Evolutionary conservation across 1,139 yeast species (phyloP).

Genomic region (Kurtzmaniella quercitrusa): DNA sequence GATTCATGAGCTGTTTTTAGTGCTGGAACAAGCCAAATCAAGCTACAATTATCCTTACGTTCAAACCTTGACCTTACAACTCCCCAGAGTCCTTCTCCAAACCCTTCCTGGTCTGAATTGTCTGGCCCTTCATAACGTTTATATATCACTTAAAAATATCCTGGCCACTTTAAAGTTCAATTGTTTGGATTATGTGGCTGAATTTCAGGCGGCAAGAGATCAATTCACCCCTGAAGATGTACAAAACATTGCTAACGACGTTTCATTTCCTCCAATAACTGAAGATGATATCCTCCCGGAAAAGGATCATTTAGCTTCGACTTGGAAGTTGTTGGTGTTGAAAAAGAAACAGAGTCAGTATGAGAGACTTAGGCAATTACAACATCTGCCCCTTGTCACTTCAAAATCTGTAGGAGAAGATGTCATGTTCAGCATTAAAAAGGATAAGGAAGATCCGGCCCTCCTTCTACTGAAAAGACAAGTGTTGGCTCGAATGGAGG

Average conservation of each 20-base stretch:
- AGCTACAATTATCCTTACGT: constrained; percentile 42
- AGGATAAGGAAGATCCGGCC: constrained; percentile 15
- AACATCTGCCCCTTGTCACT: constrained; percentile 20
- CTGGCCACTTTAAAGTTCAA: constrained; percentile 32
- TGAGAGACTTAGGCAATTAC: constrained; percentile 37
- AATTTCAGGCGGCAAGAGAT: constrained; percentile 23
- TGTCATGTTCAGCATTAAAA: constrained; percentile 25
- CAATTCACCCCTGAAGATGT: constrained; percentile 33
- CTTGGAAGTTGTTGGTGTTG: constrained; percentile 48
- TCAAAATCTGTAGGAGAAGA: constrained; percentile 24
- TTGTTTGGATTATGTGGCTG: constrained; percentile 19
- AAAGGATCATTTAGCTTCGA: constrained; percentile 28
- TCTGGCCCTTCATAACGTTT: constrained; percentile 47
- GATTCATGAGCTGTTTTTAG: constrained; percentile 31
- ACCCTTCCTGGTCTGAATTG: constrained; percentile 49
- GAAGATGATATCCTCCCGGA: constrained; percentile 13
- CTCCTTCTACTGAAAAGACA: constrained; percentile 44
- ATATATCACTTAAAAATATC: constrained; percentile 34
- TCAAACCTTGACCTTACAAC: constrained; percentile 32
- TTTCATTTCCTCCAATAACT: constrained; percentile 29
- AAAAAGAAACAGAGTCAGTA: constrained; percentile 50
- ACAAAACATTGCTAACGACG: constrained; percentile 26
- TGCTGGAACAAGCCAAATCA: constrained; percentile 30
- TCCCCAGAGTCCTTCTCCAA: constrained; percentile 45
- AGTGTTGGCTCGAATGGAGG: constrained; percentile 75